Conservation (phyloP, 768 basidiomycete genomes). For the Lactarius sp. region DNA sequence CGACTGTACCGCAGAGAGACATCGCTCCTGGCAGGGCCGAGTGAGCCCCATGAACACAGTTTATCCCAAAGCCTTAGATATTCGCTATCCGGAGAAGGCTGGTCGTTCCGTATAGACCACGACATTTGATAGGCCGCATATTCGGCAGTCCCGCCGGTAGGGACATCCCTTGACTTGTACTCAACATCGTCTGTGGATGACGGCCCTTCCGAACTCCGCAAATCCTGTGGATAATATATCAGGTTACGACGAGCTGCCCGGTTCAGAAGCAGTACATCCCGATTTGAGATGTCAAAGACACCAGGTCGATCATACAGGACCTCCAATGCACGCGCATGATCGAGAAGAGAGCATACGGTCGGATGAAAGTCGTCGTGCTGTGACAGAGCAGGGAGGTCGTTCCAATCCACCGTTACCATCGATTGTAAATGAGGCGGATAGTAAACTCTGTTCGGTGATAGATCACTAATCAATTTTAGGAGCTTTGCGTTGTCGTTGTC, state of each 20-base stretch:
- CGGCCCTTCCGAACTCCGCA: neutral
- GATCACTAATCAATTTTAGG: neutral
- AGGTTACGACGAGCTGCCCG: constrained; percentile 5
- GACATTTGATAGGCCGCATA: neutral
- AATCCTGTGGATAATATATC: constrained; percentile 6
- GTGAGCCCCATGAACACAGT: neutral
- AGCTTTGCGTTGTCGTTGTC: neutral
- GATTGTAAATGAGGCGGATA: too few relatives aligned
- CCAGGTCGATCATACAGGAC: too few relatives aligned
- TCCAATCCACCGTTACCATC: too few relatives aligned
- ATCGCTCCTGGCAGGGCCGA: neutral
- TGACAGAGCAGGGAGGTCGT: too few relatives aligned
- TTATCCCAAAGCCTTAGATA: neutral
- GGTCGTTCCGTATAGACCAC: constrained; percentile 4
- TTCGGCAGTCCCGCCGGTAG: neutral
- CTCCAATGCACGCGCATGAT: too few relatives aligned
- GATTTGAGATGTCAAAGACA: too few relatives aligned
- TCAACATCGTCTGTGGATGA: neutral
- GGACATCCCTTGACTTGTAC: neutral
- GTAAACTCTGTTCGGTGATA: constrained; percentile 7
- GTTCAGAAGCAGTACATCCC: neutral
- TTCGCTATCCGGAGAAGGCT: neutral
- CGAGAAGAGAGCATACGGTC: too few relatives aligned
- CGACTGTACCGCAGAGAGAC: constrained; percentile 4
- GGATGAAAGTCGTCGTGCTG: too few relatives aligned